Base-by-base conservation (phyloP, 2,329 filamentous ascomycete species). In the Elsinoe ampelina region DNA sequence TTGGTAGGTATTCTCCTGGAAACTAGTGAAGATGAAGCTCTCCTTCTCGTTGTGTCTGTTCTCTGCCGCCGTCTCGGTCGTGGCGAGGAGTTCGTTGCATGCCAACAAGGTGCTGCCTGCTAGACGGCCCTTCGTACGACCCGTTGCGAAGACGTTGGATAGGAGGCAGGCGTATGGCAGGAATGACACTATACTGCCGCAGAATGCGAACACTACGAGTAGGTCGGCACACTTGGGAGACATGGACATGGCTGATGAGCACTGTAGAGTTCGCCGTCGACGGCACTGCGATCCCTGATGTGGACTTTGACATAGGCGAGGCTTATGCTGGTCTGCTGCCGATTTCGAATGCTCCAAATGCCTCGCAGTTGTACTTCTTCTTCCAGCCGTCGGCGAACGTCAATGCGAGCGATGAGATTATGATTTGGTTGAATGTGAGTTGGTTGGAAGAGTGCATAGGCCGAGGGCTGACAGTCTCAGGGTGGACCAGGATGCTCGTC, bases 311-410 rank as follows among this genome's bases (percentile, higher is more conserved):
- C 61, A 71, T 73, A 62, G 87, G 85, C 19, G 68, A 71, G 59
- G 63, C 62, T 13, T 70, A 61, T 42, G 85, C 80, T 0, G 86
- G 71, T 42, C 69, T 78, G 6, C 65, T 83, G n/a, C 78, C 80
- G 2, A 80, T 83, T 58, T 74, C 75, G 45, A 67, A 68, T 55
- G 68, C 63, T 61, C 55, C 68, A 13, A 76, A 77, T 60, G 72
- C 75, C 30, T 70, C 71, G 13, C 64, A 72, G 60, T 64, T 78
- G n/a, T 78, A 73, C 67, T 78, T 79, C 63, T 79, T 76, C 76
- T 79, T 77, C 65, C 77, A 78, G 58, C 77, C 77, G 1, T 75
- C 74, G 0, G 63, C 64, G 13, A 78, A 79, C 58, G 69, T 70
- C 12, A 65, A 70, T 56, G 76, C 76, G 1, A 59, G 61, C 1